Percentiles rank a stretch among this genome's conserved stretches.
Conservation (phyloP, 1,139 yeast species). For the Wickerhamomyces sp. region DNA sequence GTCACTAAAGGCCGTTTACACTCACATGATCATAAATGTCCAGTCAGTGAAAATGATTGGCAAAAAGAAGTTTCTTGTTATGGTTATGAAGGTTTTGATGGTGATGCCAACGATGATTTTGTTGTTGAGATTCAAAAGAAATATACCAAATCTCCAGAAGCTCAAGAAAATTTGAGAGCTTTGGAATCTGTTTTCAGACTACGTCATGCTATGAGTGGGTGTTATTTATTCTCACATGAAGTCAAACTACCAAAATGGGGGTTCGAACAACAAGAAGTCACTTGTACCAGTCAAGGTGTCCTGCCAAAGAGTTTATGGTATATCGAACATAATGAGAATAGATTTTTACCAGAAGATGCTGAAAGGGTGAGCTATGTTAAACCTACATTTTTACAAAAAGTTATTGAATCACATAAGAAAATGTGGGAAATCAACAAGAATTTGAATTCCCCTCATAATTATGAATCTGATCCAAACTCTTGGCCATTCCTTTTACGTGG, state of each 20-base stretch:
- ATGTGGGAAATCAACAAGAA: conserved; percentile 94
- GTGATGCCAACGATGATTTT: conserved; percentile 96
- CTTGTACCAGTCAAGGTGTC: conserved; percentile 81
- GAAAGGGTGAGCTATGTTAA: conserved; percentile 57
- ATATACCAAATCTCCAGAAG: conserved; percentile 49
- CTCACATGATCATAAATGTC: conserved; percentile 93
- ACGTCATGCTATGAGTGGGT: conserved; percentile 85
- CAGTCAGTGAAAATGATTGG: conserved; percentile 91
- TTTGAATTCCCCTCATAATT: conserved; percentile 76
- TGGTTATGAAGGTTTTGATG: conserved; percentile 85
- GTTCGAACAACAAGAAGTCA: conserved; percentile 93
- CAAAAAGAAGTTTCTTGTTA: conserved; percentile 92
- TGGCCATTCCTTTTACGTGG: conserved; percentile 94
- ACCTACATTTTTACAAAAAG: conserved; percentile 63
- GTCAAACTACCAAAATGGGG: conserved; percentile 94
- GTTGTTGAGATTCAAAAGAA: conserved; percentile 76
- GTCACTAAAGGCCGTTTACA: conserved; percentile 78
- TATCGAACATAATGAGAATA: conserved; percentile 70
- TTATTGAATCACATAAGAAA: conserved; percentile 71
- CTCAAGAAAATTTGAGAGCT: conserved; percentile 65
- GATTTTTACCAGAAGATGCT: conserved; percentile 38
- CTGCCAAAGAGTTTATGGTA: conserved; percentile 79
- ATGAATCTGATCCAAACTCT: conserved; percentile 81
- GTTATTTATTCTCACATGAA: conserved; percentile 82
- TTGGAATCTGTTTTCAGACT: conserved; percentile 81